Evolutionary conservation across 208 protist species (phyloP), one percentile per base, ranked within the genome.

Genomic region (Leishmania arabica): DNA sequence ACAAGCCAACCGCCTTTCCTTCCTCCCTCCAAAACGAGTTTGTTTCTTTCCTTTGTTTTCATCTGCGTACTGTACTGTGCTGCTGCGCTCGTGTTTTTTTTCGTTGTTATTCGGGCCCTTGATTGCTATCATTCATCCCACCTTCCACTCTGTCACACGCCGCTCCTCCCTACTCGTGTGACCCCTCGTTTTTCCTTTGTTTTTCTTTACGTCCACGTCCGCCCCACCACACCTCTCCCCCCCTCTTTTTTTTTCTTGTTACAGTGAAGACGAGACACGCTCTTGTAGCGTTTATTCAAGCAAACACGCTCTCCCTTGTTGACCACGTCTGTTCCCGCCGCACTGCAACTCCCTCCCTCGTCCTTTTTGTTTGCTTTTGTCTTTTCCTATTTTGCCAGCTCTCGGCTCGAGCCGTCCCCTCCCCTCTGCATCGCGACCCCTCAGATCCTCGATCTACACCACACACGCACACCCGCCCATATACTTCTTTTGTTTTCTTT

Each of bases 171-270:
- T 49, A 68, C 62, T 1, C 62, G 1, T 76, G 34, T 31, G 11
- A 71, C 40, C 27, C 42, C 21, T 54, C 40, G 65, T 71, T 58
- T 76, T 70, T 56, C 75, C 51, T 17, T 53, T 78, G 21, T 77
- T 8, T 70, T 54, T 79, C 71, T 79, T 73, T 85, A 66, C 64
- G 15, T 71, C 34, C 65, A 11, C 62, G 21, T 68, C 60, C 64
- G n/a, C 47, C 27, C 53, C 24, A 53, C 65, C 47, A n/a, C 70
- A 66, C 81, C 27, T 40, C 75, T 54, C 5, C 17, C 13, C 13
- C 51, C 17, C 17, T 37, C 19, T 11, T 11, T 34, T 34, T 37
- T 54, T 11, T 11, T 49, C 45, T 49, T 54, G 51, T 54, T 5
- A 54, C 51, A 21, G 17, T 54, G 79, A 81, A 76, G 62, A 77